Conservation (phyloP, 1,284 basidiomycete genomes). For the Coriolopsis trogii region DNA sequence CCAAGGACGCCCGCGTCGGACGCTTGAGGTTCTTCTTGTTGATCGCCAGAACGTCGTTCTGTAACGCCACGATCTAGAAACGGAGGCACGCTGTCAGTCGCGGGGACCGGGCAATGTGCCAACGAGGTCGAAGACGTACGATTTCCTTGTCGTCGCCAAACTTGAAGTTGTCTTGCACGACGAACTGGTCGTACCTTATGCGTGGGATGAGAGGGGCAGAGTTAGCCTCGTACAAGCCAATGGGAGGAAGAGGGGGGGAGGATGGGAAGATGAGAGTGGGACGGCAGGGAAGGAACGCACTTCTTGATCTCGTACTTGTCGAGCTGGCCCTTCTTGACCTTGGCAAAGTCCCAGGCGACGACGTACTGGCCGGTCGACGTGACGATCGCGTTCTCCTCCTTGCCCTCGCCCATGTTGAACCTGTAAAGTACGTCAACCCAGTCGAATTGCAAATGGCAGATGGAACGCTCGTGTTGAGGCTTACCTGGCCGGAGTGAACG, state of each 20-base stretch:
- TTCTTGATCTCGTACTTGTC: conserved; percentile 97
- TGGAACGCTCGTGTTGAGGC: neutral
- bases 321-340: conserved; percentile 89
- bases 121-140: conserved; percentile 46
- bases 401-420: conserved; percentile 89
- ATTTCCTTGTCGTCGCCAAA: conserved; percentile 96
- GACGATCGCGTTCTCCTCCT: conserved; percentile 93
- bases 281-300: conserved; percentile 35
- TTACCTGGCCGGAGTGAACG: conserved; percentile 90
- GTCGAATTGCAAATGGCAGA: neutral
- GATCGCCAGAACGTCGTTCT: conserved; percentile 92
- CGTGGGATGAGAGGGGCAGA: conserved; percentile 18
- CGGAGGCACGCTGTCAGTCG: neutral
- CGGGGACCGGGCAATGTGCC: neutral
- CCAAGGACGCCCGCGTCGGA: conserved; percentile 83
- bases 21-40: conserved; percentile 92
- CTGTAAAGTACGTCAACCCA: conserved; percentile 42
- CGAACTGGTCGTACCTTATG: conserved; percentile 82
- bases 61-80: conserved; percentile 86
- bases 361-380: conserved; percentile 97
- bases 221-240: conserved; percentile 11
- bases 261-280: too few relatives aligned
- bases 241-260: neutral
- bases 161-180: conserved; percentile 96
- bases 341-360: conserved; percentile 94